A percentile compares a stretch with the other conserved stretches of the same genome.
phyloP scores from a whole-genome alignment of 352 stramenopile species.

The Phytophthora foliorum region DNA sequence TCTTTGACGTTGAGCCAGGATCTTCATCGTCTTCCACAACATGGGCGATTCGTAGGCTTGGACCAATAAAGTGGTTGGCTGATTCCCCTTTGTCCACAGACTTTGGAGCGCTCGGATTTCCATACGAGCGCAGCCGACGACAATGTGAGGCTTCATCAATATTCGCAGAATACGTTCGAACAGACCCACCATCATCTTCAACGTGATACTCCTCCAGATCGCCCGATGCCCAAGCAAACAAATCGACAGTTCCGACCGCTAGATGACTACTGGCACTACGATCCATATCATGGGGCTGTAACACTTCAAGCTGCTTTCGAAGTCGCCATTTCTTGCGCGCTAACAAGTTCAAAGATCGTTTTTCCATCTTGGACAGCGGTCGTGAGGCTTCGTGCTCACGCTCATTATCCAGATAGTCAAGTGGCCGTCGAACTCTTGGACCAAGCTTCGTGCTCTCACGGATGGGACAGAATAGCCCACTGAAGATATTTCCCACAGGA shows the following conservation, averaged over 20 bases:
- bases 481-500: conserved; percentile 94
- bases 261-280: conserved; percentile 57
- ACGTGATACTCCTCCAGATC: conserved; percentile 2
- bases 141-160: conserved; percentile 16
- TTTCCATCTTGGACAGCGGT: conserved; percentile 58
- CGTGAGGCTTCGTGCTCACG: conserved; percentile 17
- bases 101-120: conserved; percentile 18
- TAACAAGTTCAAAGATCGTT: conserved; percentile 61
- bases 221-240: conserved; percentile 77
- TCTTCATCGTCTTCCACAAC: conserved; percentile 27
- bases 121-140: conserved; percentile 23
- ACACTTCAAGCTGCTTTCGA: conserved; percentile 69
- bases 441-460: conserved; percentile 70
- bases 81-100: conserved; percentile 2
- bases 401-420: conserved; percentile 55
- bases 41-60: conserved; percentile 31
- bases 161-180: conserved; percentile 16
- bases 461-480: conserved; percentile 91
- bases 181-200: conserved; percentile 14
- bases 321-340: conserved; percentile 70
- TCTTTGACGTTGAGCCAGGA: neutral
- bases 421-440: conserved; percentile 61
- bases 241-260: conserved; percentile 61
- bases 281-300: conserved; percentile 77
- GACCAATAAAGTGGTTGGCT: conserved; percentile 14